These are phyloP conservation scores for Escallonia herrerae DNA, from an alignment of 129 eudicot species.

Conservation along the genomic window DNA sequence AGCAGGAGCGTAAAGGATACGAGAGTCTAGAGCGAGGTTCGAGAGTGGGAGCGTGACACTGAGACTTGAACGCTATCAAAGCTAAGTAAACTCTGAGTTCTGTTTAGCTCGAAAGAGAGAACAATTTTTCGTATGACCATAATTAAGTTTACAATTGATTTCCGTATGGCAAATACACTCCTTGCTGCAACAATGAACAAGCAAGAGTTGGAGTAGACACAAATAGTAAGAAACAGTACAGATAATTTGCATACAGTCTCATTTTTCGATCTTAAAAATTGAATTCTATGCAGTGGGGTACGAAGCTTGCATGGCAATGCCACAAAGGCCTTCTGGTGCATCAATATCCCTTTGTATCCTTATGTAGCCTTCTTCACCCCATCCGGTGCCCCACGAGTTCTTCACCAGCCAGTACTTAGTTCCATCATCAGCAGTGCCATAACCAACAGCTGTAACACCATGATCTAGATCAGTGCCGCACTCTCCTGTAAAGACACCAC, in stretches of 20 bases:
- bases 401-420: conserved; percentile 1
- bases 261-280: too few relatives aligned
- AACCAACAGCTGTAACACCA: background rate
- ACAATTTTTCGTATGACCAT: too few relatives aligned
- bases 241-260: background rate
- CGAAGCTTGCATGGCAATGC: conserved; percentile 1
- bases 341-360: background rate
- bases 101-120: too few relatives aligned
- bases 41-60: too few relatives aligned
- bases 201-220: background rate
- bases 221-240: background rate
- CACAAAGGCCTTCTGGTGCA: background rate
- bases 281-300: background rate
- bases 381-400: background rate
- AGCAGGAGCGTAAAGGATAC: too few relatives aligned
- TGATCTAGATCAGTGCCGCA: conserved; percentile 1
- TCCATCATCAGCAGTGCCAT: background rate
- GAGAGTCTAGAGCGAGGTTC: too few relatives aligned
- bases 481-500: background rate
- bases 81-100: too few relatives aligned
- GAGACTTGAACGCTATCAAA: too few relatives aligned
- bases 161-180: too few relatives aligned
- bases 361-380: conserved; percentile 1
- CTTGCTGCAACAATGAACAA: background rate
- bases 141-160: too few relatives aligned